Percentiles rank a stretch among this genome's conserved stretches.
Conservation (phyloP, 139 green algal genomes). For the Asterochloris sp. region DNA sequence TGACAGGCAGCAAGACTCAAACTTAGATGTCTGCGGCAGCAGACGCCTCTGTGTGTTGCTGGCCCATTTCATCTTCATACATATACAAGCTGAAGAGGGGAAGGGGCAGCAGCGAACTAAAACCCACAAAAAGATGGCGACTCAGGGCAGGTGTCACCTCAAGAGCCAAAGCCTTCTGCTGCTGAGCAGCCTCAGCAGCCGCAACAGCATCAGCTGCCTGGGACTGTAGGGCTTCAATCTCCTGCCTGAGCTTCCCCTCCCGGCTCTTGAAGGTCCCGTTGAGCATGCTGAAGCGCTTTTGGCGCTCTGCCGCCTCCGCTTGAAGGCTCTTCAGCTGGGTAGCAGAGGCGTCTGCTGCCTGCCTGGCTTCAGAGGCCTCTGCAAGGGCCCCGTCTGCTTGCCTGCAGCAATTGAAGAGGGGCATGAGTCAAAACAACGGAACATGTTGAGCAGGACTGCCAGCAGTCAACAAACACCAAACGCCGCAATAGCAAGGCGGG, state of each 20-base stretch:
- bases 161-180: conserved; percentile 4
- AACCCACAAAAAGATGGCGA: too few species aligned
- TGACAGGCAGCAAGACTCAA: too few species aligned
- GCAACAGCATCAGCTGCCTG: conserved; percentile 4
- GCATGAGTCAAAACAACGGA: too few species aligned
- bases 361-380: not conserved
- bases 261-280: conserved; percentile 32
- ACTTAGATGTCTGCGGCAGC: too few species aligned
- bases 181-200: conserved; percentile 14
- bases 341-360: not conserved
- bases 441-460: too few species aligned
- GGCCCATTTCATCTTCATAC: too few species aligned
- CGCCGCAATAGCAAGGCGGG: too few species aligned
- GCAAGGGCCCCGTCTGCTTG: not conserved
- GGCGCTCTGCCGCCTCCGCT: conserved; percentile 23
- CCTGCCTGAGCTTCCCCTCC: conserved; percentile 14
- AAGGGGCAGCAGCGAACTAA: too few species aligned
- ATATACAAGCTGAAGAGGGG: too few species aligned
- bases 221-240: conserved; percentile 6
- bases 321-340: not conserved
- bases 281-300: conserved; percentile 35
- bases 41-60: too few species aligned
- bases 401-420: not conserved
- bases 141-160: too few species aligned
- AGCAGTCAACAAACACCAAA: too few species aligned